phyloP scores from a whole-genome alignment of 2,329 filamentous ascomycete species.

The Biscogniauxia sp. region DNA sequence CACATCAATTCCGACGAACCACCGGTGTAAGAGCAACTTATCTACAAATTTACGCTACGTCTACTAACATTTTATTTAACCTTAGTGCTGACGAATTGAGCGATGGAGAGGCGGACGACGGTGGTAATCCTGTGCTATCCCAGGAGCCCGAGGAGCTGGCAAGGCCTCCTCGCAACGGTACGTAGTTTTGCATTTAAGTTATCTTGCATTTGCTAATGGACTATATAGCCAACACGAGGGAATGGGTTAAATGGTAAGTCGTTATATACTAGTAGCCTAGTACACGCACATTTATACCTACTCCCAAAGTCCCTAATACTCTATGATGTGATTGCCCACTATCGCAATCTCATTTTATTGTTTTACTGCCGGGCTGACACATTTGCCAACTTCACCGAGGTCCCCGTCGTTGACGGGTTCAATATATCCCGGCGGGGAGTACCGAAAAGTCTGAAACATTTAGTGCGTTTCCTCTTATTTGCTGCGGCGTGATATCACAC shows the following conservation, averaged over 20 bases:
- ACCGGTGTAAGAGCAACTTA: conserved; percentile 1
- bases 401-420: no score
- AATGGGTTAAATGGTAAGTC: background rate
- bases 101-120: conserved; percentile 33
- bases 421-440: no score
- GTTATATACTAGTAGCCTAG: background rate
- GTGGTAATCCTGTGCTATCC: conserved; percentile 23
- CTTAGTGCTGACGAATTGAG: conserved; percentile 29
- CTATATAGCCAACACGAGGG: background rate
- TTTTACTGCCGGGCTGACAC: no score
- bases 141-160: conserved; percentile 4
- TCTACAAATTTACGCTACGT: background rate
- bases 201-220: background rate
- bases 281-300: background rate
- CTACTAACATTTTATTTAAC: conserved; percentile 10
- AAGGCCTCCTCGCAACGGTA: background rate
- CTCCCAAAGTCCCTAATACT: no score
- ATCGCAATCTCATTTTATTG: no score
- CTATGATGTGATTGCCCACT: no score
- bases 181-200: background rate
- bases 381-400: no score
- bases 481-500: no score
- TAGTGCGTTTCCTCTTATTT: no score
- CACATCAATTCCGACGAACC: conserved; percentile 4
- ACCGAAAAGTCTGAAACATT: no score